phyloP scores from a whole-genome alignment of 176 grass and related monocot species.

The Stipa capillata region DNA sequence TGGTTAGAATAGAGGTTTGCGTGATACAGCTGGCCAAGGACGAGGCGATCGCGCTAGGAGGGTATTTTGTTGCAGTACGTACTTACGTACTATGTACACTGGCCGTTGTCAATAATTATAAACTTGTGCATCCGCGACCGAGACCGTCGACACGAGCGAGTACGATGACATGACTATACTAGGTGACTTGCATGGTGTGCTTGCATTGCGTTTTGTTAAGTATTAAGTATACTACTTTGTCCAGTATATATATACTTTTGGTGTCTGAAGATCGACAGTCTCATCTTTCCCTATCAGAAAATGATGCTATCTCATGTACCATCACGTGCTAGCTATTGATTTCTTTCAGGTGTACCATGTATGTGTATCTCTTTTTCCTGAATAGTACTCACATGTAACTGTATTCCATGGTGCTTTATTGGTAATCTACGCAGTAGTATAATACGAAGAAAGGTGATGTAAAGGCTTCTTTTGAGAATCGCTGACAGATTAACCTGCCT shows the following conservation, averaged over 20 bases:
- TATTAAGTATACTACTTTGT: background rate
- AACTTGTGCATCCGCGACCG: background rate
- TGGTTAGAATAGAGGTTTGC: too few relatives aligned
- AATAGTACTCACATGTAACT: background rate
- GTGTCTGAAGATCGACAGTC: background rate
- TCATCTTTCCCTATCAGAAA: background rate
- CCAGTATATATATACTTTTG: background rate
- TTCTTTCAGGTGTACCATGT: background rate
- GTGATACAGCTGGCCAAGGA: background rate
- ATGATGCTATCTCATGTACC: background rate
- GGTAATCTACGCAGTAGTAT: background rate
- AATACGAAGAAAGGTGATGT: background rate
- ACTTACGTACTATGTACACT: too few relatives aligned
- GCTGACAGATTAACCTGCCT: background rate
- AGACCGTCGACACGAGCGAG: too few relatives aligned
- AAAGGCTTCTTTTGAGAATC: slow-evolving; percentile 4
- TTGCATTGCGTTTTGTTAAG: too few relatives aligned
- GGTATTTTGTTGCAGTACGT: too few relatives aligned
- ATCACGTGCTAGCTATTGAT: background rate
- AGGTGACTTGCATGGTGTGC: background rate
- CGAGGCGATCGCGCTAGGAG: background rate
- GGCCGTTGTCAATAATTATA: background rate
- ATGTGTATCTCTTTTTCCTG: background rate
- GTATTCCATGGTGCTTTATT: background rate
- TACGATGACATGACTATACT: background rate